Conservation (phyloP, 164 flowering plant species). For the Vitis cinerea region DNA sequence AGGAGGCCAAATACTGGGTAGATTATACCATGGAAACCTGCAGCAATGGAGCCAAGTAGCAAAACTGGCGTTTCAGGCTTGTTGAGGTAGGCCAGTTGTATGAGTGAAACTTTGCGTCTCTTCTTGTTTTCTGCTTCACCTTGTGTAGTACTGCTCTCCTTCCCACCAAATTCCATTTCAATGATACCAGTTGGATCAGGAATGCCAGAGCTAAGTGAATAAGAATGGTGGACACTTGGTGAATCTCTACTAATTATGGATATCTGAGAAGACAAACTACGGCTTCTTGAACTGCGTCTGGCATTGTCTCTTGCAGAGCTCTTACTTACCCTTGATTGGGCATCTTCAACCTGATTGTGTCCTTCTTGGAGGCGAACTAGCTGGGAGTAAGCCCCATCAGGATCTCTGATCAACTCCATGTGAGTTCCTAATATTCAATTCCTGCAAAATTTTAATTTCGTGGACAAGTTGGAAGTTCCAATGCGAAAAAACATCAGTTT, state of each 20-base stretch:
- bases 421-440: constrained; percentile 54
- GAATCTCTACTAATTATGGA: constrained; percentile 39
- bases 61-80: constrained; percentile 57
- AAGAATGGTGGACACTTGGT: constrained; percentile 29
- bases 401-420: constrained; percentile 45
- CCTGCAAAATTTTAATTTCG: neutral
- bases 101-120: constrained; percentile 29
- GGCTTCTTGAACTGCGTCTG: neutral
- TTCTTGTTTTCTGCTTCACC: constrained; percentile 8
- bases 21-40: constrained; percentile 42
- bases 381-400: constrained; percentile 64
- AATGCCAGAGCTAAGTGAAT: constrained; percentile 19
- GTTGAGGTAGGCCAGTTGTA: constrained; percentile 51
- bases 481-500: neutral
- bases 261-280: constrained; percentile 4
- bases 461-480: neutral
- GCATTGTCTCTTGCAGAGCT: constrained; percentile 16
- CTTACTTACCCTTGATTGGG: neutral
- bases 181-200: constrained; percentile 22
- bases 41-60: constrained; percentile 50
- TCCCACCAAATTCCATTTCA: constrained; percentile 15
- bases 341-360: constrained; percentile 16
- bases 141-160: neutral
- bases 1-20: constrained; percentile 61
- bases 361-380: constrained; percentile 58